Conservation (phyloP, 2,329 filamentous ascomycete genomes). For the Fusarium marasasianum region DNA sequence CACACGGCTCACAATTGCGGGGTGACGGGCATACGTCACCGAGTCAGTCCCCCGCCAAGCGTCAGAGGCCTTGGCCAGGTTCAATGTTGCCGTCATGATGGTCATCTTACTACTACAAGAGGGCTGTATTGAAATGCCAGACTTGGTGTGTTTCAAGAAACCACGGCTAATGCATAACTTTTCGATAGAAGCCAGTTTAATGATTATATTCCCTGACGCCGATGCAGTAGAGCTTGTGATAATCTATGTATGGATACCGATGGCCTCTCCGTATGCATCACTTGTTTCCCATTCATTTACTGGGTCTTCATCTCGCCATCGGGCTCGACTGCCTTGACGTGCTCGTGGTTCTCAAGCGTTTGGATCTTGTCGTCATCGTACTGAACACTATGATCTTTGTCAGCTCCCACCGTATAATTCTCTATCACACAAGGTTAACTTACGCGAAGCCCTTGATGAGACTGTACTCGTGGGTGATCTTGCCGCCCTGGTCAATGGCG, state of each 20-base stretch:
- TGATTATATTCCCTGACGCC: constrained; percentile 17
- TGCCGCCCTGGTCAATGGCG: constrained; percentile 79
- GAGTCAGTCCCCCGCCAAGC: constrained; percentile 18
- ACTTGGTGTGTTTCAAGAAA: not conserved
- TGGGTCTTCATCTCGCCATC: constrained; percentile 78
- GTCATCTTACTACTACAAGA: not conserved
- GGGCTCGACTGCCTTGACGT: constrained; percentile 78
- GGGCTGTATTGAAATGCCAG: not conserved
- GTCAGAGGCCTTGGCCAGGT: not conserved
- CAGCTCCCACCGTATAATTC: not conserved
- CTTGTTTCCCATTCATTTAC: constrained; percentile 53
- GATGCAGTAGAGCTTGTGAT: constrained; percentile 17
- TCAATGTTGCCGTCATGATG: not conserved
- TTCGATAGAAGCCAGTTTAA: not conserved
- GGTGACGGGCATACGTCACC: constrained; percentile 34
- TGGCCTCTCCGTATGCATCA: not conserved
- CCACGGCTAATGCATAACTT: not conserved
- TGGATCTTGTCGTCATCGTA: constrained; percentile 74
- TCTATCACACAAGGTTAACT: constrained; percentile 47
- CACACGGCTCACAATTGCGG: constrained; percentile 16
- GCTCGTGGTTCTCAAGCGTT: constrained; percentile 73
- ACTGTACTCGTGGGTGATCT: constrained; percentile 84
- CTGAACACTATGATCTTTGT: constrained; percentile 66
- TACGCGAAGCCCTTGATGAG: constrained; percentile 96
- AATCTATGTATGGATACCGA: constrained; percentile 13